Conservation (phyloP, 805 yeast genomes). For the Starmerella gropengiesseri region DNA sequence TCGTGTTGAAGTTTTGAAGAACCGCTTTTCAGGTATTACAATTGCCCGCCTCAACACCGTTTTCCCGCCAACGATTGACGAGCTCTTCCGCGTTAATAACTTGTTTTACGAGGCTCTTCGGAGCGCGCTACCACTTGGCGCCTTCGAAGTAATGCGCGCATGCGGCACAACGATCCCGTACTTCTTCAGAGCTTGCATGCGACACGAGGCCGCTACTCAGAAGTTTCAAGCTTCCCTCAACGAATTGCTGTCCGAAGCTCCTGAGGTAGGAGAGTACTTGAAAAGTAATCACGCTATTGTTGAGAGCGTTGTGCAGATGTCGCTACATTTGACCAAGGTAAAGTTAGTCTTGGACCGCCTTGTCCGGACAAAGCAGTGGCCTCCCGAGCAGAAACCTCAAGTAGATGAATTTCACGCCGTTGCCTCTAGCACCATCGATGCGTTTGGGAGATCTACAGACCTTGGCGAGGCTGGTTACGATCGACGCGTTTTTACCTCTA, state of each 20-base stretch:
- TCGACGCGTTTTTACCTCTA: slow-evolving; percentile 27
- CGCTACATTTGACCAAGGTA: slow-evolving; percentile 59
- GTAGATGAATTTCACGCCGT: slow-evolving; percentile 38
- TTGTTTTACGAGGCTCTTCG: slow-evolving; percentile 66
- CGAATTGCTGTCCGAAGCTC: slow-evolving; percentile 30
- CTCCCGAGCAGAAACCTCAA: slow-evolving; percentile 21
- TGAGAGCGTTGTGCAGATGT: slow-evolving; percentile 53
- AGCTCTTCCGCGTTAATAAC: slow-evolving; percentile 80
- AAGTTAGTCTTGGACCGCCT: slow-evolving; percentile 60
- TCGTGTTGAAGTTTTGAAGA: slow-evolving; percentile 55
- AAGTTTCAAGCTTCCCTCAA: slow-evolving; percentile 42
- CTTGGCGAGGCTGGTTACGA: slow-evolving; percentile 39
- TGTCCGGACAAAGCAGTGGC: slow-evolving; percentile 35
- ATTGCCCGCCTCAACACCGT: slow-evolving; percentile 60
- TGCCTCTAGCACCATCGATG: slow-evolving; percentile 57
- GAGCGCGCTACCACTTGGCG: slow-evolving; percentile 56
- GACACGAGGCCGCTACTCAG: slow-evolving; percentile 87
- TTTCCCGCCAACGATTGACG: slow-evolving; percentile 94
- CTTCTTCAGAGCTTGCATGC: slow-evolving; percentile 81
- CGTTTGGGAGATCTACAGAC: slow-evolving; percentile 41
- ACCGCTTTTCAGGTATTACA: slow-evolving; percentile 41
- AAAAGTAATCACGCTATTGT: slow-evolving; percentile 28
- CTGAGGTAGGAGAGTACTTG: slow-evolving; percentile 32
- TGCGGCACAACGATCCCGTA: slow-evolving; percentile 77
- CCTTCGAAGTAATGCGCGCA: slow-evolving; percentile 65